These are phyloP conservation scores for Alliaria petiolata DNA, from an alignment of 345 rosid genomes.

Conservation along the genomic window DNA sequence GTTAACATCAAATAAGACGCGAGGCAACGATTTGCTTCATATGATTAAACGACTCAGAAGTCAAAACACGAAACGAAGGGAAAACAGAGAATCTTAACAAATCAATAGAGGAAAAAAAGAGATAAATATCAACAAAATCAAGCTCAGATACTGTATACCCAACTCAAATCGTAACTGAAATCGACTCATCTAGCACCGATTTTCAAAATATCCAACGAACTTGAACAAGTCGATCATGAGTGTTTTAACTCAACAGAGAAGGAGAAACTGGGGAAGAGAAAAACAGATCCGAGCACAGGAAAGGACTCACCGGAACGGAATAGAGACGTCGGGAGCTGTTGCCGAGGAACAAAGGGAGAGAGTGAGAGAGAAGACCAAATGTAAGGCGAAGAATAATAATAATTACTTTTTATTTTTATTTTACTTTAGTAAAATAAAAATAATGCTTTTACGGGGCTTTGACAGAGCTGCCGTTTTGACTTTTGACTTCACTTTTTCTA, in stretches of 20 bases:
- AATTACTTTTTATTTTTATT: not conserved
- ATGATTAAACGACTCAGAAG: not conserved
- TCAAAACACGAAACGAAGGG: not conserved
- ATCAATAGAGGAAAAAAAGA: not conserved
- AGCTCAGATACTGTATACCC: not conserved
- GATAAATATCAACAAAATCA: not conserved
- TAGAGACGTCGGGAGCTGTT: not conserved
- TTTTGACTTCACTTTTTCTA: not conserved
- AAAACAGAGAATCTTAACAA: not conserved
- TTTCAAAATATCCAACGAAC: not conserved
- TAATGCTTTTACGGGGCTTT: too few species aligned
- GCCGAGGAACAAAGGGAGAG: not conserved
- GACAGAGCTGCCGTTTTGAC: not conserved
- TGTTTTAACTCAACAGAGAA: not conserved
- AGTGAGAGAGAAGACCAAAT: constrained; percentile 1
- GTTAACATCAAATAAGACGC: not conserved
- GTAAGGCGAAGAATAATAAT: not conserved
- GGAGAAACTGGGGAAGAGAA: not conserved
- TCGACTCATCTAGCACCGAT: not conserved
- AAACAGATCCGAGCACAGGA: not conserved
- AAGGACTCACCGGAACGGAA: constrained; percentile 9
- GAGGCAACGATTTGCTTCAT: not conserved
- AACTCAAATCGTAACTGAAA: not conserved
- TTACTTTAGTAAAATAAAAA: too few species aligned
- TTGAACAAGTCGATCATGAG: not conserved